A percentile compares a stretch with the other conserved stretches of the same genome.
These are phyloP conservation scores for Geosiphon pyriformis DNA, from an alignment of 192 early-diverging fungal genomes.

Conservation along the genomic window DNA sequence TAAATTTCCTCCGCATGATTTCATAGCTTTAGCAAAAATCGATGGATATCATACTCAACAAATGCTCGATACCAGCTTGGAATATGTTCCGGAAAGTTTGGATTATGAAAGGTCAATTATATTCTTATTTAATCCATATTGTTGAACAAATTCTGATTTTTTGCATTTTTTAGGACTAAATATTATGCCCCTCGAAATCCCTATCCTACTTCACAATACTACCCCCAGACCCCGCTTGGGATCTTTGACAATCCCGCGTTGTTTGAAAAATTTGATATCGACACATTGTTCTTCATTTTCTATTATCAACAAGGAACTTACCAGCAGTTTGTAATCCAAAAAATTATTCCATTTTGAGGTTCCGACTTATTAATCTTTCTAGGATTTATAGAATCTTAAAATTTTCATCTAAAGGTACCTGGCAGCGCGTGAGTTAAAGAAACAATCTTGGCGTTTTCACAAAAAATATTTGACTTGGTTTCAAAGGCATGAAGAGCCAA, in stretches of 20 bases:
- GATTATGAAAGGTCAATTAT: conserved; percentile 75
- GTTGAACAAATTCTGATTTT: not conserved
- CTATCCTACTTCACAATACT: conserved; percentile 83
- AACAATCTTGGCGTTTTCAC: conserved; percentile 97
- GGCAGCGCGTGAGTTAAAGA: conserved; percentile 92
- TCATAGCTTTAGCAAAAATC: conserved; percentile 38
- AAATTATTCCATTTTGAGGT: too few relatives aligned
- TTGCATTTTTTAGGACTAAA: conserved; percentile 45
- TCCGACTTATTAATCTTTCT: too few relatives aligned
- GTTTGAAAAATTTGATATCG: conserved; percentile 88
- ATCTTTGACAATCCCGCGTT: conserved; percentile 79
- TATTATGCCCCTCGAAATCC: conserved; percentile 70
- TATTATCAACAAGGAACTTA: conserved; percentile 97
- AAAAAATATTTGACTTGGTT: conserved; percentile 99
- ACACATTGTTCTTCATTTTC: conserved; percentile 97
- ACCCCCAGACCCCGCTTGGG: conserved; percentile 75
- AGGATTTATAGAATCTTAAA: not conserved
- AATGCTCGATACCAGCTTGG: conserved; percentile 83
- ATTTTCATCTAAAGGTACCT: conserved; percentile 60
- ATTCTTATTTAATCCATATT: not conserved
- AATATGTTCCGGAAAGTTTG: conserved; percentile 71
- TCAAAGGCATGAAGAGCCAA: conserved; percentile 95
- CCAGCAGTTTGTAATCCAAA: conserved; percentile 74
- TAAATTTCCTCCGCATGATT: too few relatives aligned
- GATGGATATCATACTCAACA: conserved; percentile 46